These are phyloP conservation scores for Mucor racemosus DNA, from an alignment of 371 early-diverging fungal genomes.

Conservation along the genomic window DNA sequence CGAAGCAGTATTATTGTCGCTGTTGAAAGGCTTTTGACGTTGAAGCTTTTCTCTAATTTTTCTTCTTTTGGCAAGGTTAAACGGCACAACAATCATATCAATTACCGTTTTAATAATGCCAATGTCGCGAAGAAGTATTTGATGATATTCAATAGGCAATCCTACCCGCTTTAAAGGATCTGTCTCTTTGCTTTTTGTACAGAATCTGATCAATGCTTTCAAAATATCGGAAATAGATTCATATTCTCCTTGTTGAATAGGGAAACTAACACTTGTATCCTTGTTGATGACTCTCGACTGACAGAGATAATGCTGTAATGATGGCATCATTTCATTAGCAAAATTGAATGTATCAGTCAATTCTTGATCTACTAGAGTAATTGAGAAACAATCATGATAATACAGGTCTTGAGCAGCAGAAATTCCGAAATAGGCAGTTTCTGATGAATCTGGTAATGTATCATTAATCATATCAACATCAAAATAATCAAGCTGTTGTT, in stretches of 20 bases:
- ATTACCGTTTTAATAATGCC: constrained; percentile 52
- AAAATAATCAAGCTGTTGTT: not conserved
- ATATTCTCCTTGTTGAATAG: not conserved
- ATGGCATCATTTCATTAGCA: constrained; percentile 42
- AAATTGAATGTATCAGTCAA: constrained; percentile 39
- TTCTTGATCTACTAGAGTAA: constrained; percentile 36
- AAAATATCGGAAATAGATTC: constrained; percentile 12
- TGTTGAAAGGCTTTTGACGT: not conserved
- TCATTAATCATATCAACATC: not conserved
- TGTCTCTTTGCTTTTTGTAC: constrained; percentile 47
- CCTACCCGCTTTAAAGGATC: constrained; percentile 52
- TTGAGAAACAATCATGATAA: constrained; percentile 51
- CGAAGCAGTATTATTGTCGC: not conserved
- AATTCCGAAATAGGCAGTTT: constrained; percentile 10
- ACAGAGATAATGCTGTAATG: constrained; percentile 30
- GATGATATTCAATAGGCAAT: constrained; percentile 50
- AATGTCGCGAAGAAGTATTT: constrained; percentile 55
- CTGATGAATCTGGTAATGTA: not conserved
- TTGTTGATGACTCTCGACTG: not conserved
- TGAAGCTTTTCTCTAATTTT: constrained; percentile 10
- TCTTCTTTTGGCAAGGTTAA: constrained; percentile 39
- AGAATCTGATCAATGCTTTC: constrained; percentile 52
- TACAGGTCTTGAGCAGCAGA: constrained; percentile 42
- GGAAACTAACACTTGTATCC: not conserved
- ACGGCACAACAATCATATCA: constrained; percentile 50